Evolutionary conservation across 2,329 filamentous ascomycete species (phyloP), one percentile per base, ranked within the genome.

Genomic region (Paraphoma sp.): DNA sequence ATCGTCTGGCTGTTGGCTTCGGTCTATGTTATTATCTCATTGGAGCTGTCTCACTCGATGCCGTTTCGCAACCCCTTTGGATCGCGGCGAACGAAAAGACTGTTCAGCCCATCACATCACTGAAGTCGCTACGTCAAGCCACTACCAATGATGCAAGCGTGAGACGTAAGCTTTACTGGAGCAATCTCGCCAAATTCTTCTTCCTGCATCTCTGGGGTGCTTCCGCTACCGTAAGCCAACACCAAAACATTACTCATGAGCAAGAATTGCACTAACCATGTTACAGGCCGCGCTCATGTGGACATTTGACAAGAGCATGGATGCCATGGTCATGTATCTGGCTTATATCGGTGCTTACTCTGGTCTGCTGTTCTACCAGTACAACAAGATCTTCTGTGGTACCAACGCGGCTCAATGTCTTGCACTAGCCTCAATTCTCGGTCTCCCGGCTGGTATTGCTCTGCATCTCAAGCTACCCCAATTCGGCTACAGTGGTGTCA

Each of bases 1-100:
- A 76, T 51, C 76, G 81, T 18, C 74, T 81, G 59, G 76, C 80
- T 45, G 78, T 84, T 17, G 83, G 83, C 2, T 84, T 85, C 58
- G 81, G 81, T 16, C 71, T 86, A 33, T 81, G 81, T 0, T 86
- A 85, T 65, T 86, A 85, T 59, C 73, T 85, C 17, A 78, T 85
- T 18, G 82, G 83, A 29, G 83, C 83, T 10, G 82, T 85, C 2
- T 74, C 83, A 18, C 80, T 86, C 17, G 83, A 86, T 60, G 79
- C 79, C 55, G 83, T 83, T 52, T 81, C 82, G 16, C 79, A 82
- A 48, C 78, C 81, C 53, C 74, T 84, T 2, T 78, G 82, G 54
- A 76, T 74, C 11, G 64, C 76, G 4, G 76, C 80, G 80, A 80
- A 50, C 7, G 78, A 80, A 45, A 71, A 76, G 16, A 71, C 78